A percentile compares a stretch with the other conserved stretches of the same genome.
Conservation (phyloP, 164 flowering plant genomes). For the Hamamelis virginiana region DNA sequence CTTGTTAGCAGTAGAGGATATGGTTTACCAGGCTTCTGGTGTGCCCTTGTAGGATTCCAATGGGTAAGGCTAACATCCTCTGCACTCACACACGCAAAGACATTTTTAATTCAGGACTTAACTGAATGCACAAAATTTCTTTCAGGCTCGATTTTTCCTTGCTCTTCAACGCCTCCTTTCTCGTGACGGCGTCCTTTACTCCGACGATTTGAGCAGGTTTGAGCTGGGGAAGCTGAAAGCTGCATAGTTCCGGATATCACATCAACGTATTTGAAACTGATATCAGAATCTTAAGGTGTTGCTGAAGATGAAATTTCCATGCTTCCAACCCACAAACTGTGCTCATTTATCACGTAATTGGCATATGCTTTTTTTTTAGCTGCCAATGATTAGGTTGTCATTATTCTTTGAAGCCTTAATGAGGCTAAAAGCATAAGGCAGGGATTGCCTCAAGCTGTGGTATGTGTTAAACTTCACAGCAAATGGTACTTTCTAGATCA, state of each 20-base stretch:
- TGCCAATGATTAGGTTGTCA: background rate
- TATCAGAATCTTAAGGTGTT: background rate
- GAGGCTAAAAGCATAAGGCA: background rate
- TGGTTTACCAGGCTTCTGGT: constrained; percentile 51
- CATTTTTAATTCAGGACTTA: background rate
- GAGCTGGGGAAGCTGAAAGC: constrained; percentile 12
- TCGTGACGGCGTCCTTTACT: constrained; percentile 11
- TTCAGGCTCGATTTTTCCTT: constrained; percentile 24
- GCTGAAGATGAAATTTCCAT: background rate
- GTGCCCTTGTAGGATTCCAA: constrained; percentile 49
- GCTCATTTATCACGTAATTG: background rate
- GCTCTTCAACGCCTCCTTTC: constrained; percentile 15
- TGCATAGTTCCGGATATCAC: background rate
- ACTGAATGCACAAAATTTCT: background rate
- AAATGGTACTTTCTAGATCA: no score
- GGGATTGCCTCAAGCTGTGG: constrained; percentile 1
- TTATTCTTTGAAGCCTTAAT: background rate
- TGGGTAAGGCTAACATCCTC: constrained; percentile 35
- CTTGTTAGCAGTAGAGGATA: constrained; percentile 35
- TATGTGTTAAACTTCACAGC: background rate
- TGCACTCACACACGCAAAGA: background rate
- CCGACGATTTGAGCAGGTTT: constrained; percentile 4
- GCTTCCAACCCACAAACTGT: background rate
- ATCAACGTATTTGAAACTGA: background rate
- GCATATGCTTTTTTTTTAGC: constrained; percentile 1